Conservation (phyloP, 1,139 yeast genomes). For the Magnusiomyces paraingens region DNA sequence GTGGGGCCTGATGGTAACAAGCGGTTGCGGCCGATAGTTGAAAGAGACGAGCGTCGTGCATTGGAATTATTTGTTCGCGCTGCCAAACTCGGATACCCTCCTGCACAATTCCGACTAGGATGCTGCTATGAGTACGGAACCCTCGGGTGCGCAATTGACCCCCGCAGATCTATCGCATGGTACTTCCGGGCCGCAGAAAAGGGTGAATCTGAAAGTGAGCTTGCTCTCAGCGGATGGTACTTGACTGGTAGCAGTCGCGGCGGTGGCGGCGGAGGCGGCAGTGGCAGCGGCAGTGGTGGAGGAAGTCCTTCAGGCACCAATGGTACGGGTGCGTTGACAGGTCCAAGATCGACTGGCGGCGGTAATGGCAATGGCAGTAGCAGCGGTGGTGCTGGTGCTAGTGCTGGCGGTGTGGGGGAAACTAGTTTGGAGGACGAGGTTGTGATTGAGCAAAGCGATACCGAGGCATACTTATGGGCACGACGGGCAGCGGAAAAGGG, state of each 20-base stretch:
- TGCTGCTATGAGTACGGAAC: constrained; percentile 84
- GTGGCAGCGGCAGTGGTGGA: no score
- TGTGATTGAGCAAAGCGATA: constrained; percentile 61
- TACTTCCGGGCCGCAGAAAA: constrained; percentile 65
- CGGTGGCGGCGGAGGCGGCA: no score
- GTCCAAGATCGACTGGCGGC: no score
- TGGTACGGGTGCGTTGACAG: no score
- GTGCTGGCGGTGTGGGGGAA: no score
- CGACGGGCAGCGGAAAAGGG: constrained; percentile 77
- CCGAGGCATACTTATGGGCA: constrained; percentile 86
- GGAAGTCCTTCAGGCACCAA: no score
- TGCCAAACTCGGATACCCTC: constrained; percentile 67
- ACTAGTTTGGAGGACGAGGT: constrained; percentile 38
- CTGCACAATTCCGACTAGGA: constrained; percentile 83
- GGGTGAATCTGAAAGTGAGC: constrained; percentile 81
- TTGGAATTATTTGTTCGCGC: constrained; percentile 66
- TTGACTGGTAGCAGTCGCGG: constrained; percentile 54
- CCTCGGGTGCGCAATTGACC: constrained; percentile 56
- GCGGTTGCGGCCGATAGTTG: constrained; percentile 16
- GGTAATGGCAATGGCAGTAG: no score
- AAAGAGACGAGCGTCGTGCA: constrained; percentile 50
- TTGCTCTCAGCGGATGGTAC: constrained; percentile 90
- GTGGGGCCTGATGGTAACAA: constrained; percentile 15
- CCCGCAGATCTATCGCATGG: constrained; percentile 83
- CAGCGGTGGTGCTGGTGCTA: no score